These are phyloP conservation scores for Penicillium atrosanguineum DNA, from an alignment of 495 filamentous ascomycete species.

Conservation along the genomic window DNA sequence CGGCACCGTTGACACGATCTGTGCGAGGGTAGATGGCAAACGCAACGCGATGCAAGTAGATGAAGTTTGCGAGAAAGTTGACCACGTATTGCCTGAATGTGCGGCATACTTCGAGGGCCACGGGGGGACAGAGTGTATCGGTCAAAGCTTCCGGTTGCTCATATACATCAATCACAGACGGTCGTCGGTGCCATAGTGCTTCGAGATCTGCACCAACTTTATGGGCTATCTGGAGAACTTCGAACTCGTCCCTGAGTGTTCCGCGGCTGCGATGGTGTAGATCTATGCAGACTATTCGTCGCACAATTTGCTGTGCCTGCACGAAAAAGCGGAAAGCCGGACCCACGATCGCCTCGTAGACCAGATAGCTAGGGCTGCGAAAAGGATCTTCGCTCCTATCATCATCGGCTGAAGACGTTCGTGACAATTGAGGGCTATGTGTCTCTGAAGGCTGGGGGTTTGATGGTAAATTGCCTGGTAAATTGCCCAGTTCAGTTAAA, in stretches of 20 bases:
- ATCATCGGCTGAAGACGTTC: conserved; percentile 2
- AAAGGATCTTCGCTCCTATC: conserved; percentile 22
- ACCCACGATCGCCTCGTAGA: conserved; percentile 33
- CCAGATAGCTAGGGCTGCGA: conserved; percentile 31
- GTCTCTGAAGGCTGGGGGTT: background rate
- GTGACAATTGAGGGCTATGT: background rate
- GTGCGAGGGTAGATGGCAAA: conserved; percentile 44
- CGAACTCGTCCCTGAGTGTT: conserved; percentile 41
- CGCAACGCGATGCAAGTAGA: conserved; percentile 42
- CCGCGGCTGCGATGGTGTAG: conserved; percentile 42
- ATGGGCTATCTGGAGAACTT: conserved; percentile 42
- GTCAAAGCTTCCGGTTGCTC: conserved; percentile 23
- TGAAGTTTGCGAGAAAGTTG: conserved; percentile 43
- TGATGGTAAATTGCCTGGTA: conserved; percentile 9
- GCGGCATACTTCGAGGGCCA: conserved; percentile 32
- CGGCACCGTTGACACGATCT: conserved; percentile 39
- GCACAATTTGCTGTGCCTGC: conserved; percentile 36
- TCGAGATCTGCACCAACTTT: conserved; percentile 40
- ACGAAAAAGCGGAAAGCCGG: conserved; percentile 38
- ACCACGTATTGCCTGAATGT: conserved; percentile 39
- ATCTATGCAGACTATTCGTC: conserved; percentile 39
- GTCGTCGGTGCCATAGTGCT: conserved; percentile 36
- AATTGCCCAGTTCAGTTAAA: conserved; percentile 31
- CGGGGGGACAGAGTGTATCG: conserved; percentile 23
- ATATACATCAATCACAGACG: conserved; percentile 36